Percentiles rank a stretch among this genome's conserved stretches.
phyloP scores from a whole-genome alignment of 371 early-diverging fungal species.

The Mucor racemosus region DNA sequence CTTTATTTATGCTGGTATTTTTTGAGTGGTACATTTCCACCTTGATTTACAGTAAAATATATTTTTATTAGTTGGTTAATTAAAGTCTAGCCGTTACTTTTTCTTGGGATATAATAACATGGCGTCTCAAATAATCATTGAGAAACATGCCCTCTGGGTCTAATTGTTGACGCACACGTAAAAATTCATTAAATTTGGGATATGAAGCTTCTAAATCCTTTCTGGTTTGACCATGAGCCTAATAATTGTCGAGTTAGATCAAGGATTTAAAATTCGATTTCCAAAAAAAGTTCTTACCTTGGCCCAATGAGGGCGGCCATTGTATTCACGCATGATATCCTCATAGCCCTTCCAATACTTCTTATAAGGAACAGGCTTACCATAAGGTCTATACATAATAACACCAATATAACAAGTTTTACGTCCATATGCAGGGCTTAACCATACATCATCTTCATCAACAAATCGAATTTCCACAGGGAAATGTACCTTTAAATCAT shows the following conservation, averaged over 20 bases:
- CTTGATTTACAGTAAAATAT: too few species aligned
- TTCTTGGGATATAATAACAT: constrained; percentile 44
- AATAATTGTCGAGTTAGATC: not conserved
- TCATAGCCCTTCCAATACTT: constrained; percentile 81
- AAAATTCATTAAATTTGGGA: constrained; percentile 69
- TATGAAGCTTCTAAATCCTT: constrained; percentile 63
- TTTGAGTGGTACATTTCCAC: too few species aligned
- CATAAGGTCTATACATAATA: constrained; percentile 86
- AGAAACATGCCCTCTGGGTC: constrained; percentile 80
- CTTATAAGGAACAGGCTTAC: constrained; percentile 72
- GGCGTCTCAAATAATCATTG: constrained; percentile 76
- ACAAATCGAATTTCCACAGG: constrained; percentile 87
- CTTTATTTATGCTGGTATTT: too few species aligned
- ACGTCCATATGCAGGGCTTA: constrained; percentile 76
- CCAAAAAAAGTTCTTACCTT: constrained; percentile 46
- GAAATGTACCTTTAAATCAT: constrained; percentile 69
- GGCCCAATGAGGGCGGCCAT: constrained; percentile 89
- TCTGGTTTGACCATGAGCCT: constrained; percentile 67
- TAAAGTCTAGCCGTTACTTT: constrained; percentile 18
- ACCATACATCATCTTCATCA: constrained; percentile 74
- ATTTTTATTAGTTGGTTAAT: not conserved
- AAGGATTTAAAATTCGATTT: too few species aligned
- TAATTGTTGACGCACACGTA: constrained; percentile 57
- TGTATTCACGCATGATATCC: constrained; percentile 72
- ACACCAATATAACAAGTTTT: constrained; percentile 84